Conservation (phyloP, 352 stramenopile genomes). For the Phytophthora cryptogea region DNA sequence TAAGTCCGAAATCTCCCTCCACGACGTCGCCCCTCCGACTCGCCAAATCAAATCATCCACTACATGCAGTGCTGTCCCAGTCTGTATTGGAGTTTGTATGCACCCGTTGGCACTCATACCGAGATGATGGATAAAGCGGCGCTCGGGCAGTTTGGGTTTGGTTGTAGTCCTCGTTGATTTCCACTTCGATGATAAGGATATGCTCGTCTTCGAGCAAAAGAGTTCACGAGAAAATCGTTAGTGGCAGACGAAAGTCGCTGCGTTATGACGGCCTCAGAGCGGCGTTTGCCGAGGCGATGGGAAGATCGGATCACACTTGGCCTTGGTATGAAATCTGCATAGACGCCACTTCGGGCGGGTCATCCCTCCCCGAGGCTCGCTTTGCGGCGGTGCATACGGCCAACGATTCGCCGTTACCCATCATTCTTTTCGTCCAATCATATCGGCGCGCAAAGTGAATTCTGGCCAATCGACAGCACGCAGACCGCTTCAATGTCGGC, state of each 20-base stretch:
- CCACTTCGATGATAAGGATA: too few relatives aligned
- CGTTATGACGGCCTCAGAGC: background rate
- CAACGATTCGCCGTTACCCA: conserved; percentile 27
- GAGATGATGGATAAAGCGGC: conserved; percentile 26
- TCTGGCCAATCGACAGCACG: background rate
- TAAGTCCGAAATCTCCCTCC: conserved; percentile 31
- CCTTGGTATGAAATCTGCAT: conserved; percentile 13
- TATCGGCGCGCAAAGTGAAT: background rate
- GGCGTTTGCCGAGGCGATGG: conserved; percentile 13
- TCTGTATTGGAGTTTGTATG: background rate
- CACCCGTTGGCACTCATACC: conserved; percentile 1
- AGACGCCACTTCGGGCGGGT: conserved; percentile 13
- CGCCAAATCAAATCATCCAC: conserved; percentile 25
- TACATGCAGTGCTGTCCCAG: conserved; percentile 13
- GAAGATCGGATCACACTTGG: conserved; percentile 24
- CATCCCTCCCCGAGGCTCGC: background rate
- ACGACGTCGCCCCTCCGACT: conserved; percentile 29
- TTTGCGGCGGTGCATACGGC: conserved; percentile 1
- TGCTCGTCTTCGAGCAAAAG: too few relatives aligned
- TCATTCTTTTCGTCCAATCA: conserved; percentile 28
- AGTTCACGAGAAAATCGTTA: too few relatives aligned
- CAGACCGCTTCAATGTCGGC: too few relatives aligned
- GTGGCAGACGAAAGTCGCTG: background rate
- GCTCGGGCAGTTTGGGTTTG: background rate
- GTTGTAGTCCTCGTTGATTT: too few relatives aligned